Conservation (phyloP, 495 filamentous ascomycete genomes). For the Immersiella caudata region DNA sequence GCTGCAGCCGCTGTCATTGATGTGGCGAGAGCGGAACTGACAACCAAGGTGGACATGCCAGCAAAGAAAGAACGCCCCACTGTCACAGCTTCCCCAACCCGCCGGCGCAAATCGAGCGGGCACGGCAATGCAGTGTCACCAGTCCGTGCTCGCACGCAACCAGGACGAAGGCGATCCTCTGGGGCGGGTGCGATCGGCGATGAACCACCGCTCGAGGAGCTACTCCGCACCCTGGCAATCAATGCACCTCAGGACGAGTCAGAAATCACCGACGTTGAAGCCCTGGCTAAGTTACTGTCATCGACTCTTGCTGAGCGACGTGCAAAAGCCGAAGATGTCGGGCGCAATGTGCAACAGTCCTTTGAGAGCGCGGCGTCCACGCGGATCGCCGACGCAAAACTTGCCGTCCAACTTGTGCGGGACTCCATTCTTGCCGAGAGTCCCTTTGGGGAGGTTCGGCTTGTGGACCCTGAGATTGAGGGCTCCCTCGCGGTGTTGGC, state of each 20-base stretch:
- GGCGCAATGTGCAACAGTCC: constrained; percentile 40
- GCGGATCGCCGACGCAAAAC: constrained; percentile 44
- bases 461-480: constrained; percentile 48
- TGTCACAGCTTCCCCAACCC: constrained; percentile 23
- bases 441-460: constrained; percentile 38
- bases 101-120: constrained; percentile 20
- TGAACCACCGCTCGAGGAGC: constrained; percentile 37
- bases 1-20: constrained; percentile 34
- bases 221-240: constrained; percentile 37
- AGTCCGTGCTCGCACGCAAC: constrained; percentile 29
- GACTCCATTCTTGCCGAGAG: constrained; percentile 50
- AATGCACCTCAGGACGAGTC: constrained; percentile 32
- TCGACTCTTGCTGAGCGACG: constrained; percentile 36
- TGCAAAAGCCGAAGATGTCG: constrained; percentile 41
- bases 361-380: constrained; percentile 40
- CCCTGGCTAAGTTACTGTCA: constrained; percentile 24
- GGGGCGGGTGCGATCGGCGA: constrained; percentile 28
- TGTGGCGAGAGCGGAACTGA: constrained; percentile 32
- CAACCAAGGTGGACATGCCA: constrained; percentile 12
- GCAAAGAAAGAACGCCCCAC: constrained; percentile 21
- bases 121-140: constrained; percentile 30
- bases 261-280: constrained; percentile 6
- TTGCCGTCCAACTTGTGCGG: constrained; percentile 44
- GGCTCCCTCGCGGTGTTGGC: constrained; percentile 40
- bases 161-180: constrained; percentile 34